phyloP scores from a whole-genome alignment of 1,139 yeast species.

The Arxiozyma telluris region DNA sequence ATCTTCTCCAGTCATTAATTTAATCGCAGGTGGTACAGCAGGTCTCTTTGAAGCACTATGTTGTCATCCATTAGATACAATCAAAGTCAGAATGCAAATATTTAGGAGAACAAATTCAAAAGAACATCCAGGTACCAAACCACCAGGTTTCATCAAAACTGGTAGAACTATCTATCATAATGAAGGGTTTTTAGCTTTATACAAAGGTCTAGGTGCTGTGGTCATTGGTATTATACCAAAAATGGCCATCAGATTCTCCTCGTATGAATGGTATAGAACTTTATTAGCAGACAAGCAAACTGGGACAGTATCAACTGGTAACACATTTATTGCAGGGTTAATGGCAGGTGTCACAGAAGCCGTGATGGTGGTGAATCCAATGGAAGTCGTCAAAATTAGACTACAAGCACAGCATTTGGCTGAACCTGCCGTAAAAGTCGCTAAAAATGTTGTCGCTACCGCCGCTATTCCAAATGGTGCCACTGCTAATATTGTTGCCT shows the following conservation, averaged over 20 bases:
- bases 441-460: slow-evolving; percentile 15
- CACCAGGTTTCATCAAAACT: slow-evolving; percentile 79
- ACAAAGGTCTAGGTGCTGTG: slow-evolving; percentile 95
- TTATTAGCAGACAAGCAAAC: slow-evolving; percentile 50
- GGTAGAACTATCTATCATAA: slow-evolving; percentile 70
- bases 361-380: slow-evolving; percentile 87
- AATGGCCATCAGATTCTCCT: slow-evolving; percentile 94
- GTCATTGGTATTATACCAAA: slow-evolving; percentile 96
- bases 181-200: slow-evolving; percentile 79
- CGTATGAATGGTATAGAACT: slow-evolving; percentile 81
- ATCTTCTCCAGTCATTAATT: slow-evolving; percentile 53
- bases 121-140: slow-evolving; percentile 32
- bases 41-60: slow-evolving; percentile 93
- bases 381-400: slow-evolving; percentile 94
- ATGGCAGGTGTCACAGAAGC: slow-evolving; percentile 98
- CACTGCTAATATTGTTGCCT: slow-evolving; percentile 34
- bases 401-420: slow-evolving; percentile 93
- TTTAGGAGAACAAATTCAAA: slow-evolving; percentile 40
- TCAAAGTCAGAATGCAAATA: slow-evolving; percentile 94
- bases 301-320: slow-evolving; percentile 61
- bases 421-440: neutral
- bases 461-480: slow-evolving; percentile 41
- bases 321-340: slow-evolving; percentile 83
- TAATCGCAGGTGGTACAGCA: slow-evolving; percentile 94
- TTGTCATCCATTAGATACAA: slow-evolving; percentile 93